phyloP scores from a whole-genome alignment of 495 filamentous ascomycete species.

The Astrocystis sublimbata region DNA sequence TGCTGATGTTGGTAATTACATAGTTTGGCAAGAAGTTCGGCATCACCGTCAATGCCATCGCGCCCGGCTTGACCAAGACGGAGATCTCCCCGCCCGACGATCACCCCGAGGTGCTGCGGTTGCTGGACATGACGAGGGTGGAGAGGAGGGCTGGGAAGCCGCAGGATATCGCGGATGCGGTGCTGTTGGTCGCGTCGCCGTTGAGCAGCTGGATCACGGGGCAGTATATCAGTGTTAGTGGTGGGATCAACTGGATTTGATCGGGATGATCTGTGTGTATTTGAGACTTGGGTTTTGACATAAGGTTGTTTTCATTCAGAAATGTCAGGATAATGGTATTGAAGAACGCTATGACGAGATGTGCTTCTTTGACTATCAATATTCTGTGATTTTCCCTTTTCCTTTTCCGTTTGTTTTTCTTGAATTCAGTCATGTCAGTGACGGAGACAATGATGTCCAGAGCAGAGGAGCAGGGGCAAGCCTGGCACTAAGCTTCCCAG shows the following conservation, averaged over 20 bases:
- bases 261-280: background rate
- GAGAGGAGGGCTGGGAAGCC: constrained; percentile 31
- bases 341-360: no score
- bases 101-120: constrained; percentile 5
- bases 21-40: constrained; percentile 14
- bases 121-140: constrained; percentile 15
- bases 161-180: constrained; percentile 45
- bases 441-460: no score
- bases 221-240: constrained; percentile 48
- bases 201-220: constrained; percentile 52
- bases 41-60: constrained; percentile 29
- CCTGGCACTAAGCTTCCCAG: no score
- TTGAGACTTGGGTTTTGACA: background rate
- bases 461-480: no score
- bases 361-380: no score
- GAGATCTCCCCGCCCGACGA: constrained; percentile 19
- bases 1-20: background rate
- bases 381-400: no score
- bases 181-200: constrained; percentile 44
- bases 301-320: no score
- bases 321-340: no score
- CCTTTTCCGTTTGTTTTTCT: no score
- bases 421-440: no score
- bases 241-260: constrained; percentile 35
- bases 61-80: constrained; percentile 23